phyloP scores from a whole-genome alignment of 805 yeast genomes.

The Vanderwaltozyma polyspora region DNA sequence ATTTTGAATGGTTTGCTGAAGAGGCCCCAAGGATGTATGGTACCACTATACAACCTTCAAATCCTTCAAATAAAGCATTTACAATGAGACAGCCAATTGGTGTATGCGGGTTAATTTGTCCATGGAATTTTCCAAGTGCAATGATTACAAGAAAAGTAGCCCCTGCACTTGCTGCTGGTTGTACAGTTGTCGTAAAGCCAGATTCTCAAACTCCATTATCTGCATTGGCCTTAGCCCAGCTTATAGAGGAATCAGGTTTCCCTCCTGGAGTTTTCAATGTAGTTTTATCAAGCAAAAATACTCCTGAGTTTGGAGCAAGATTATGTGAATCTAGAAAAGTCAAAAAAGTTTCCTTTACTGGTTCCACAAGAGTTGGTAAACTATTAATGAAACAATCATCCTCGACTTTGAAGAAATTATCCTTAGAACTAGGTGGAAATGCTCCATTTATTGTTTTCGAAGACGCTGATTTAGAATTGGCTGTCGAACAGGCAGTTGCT shows the following conservation, averaged over 20 bases:
- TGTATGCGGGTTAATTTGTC: conserved; percentile 51
- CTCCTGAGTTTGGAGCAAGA: conserved; percentile 43
- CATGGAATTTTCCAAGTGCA: conserved; percentile 60
- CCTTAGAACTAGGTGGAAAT: conserved; percentile 58
- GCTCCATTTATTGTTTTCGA: conserved; percentile 54
- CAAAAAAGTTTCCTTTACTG: conserved; percentile 52
- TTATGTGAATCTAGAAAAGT: conserved; percentile 39
- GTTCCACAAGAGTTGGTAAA: conserved; percentile 54
- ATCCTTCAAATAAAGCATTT: conserved; percentile 39
- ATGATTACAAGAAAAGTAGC: conserved; percentile 58
- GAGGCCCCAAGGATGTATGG: conserved; percentile 50
- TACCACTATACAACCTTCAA: conserved; percentile 44
- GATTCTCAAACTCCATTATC: conserved; percentile 53
- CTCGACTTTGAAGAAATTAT: conserved; percentile 45
- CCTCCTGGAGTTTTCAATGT: conserved; percentile 49
- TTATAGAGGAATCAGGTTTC: conserved; percentile 49
- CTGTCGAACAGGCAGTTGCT: conserved; percentile 41
- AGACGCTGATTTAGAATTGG: conserved; percentile 47
- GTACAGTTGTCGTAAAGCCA: conserved; percentile 50
- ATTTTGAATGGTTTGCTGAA: conserved; percentile 81
- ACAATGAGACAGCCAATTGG: conserved; percentile 53
- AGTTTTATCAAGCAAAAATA: conserved; percentile 37
- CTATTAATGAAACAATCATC: conserved; percentile 47
- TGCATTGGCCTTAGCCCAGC: conserved; percentile 44
- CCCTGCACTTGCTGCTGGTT: conserved; percentile 57